Evolutionary conservation across 192 early-diverging fungal species (phyloP), one percentile per base, ranked within the genome.

Genomic region (Funneliformis mosseae): DNA sequence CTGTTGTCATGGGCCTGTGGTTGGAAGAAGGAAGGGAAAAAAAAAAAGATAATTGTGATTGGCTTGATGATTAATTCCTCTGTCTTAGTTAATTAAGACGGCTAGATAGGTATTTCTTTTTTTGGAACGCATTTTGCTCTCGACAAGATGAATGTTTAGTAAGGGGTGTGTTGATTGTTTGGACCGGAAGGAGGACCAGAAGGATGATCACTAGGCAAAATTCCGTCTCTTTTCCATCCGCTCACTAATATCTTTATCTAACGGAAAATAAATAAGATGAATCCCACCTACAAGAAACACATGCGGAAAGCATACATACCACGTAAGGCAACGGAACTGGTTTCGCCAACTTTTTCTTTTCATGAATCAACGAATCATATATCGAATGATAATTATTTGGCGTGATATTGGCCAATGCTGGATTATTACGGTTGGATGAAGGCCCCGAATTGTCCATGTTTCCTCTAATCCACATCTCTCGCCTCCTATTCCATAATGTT

Each of bases 151-250:
- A 50, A 50, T 50, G 5, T 55, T 6, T 55, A 55, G 16, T 21
- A 16, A 1, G 18, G 50, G 4, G 50, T 4, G 21, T 5, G 16
- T 55, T 55, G 50, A 55, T 55, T 18, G 7, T 55, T 55, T 55
- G 50, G 16, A 55, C 21, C 21, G 16, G 18, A 72, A 16, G 70
- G 33, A 67, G 10, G 16, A 38, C 12, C 64, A 27, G 68, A 70
- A 9, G 68, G 68, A 10, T 33, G 68, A 10, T 70, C 68, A 27
- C 4, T 74, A 28, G 74, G 86, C 87, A 87, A 90, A 74, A 85
- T 70, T 5, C 89, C 89, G 75, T 90, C 87, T 42, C 88, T 80
- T 74, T 90, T 86, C 89, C 89, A 90, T 18, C 89, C 89, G 60
- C 83, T 84, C 5, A 90, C 86, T 62, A 90, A 74, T 18, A 90